A percentile compares a stretch with the other conserved stretches of the same genome.
phyloP scores from a whole-genome alignment of 371 early-diverging fungal genomes.

The Mucor mucedo region DNA sequence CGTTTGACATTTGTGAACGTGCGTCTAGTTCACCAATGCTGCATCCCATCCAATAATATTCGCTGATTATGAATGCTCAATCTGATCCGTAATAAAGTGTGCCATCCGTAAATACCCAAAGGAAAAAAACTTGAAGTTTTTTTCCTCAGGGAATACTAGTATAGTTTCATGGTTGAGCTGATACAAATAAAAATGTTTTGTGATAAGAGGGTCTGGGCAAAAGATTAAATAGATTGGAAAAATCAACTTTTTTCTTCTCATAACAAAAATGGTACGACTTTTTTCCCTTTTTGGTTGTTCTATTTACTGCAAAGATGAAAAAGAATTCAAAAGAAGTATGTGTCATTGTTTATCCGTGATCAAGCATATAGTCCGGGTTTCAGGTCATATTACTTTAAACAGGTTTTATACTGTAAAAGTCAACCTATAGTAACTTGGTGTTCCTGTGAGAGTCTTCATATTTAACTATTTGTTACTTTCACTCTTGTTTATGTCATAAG shows the following conservation, averaged over 20 bases:
- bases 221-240: background rate
- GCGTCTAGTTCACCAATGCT: background rate
- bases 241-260: background rate
- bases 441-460: no score
- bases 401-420: no score
- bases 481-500: no score
- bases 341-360: no score
- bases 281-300: background rate
- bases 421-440: no score
- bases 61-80: background rate
- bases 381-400: no score
- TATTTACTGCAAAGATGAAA: background rate
- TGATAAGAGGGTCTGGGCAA: background rate
- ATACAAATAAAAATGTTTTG: background rate
- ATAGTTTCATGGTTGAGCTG: background rate
- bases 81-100: slow-evolving; percentile 14
- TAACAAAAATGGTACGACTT: slow-evolving; percentile 18
- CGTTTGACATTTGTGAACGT: background rate
- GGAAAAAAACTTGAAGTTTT: background rate
- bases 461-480: no score
- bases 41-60: slow-evolving; percentile 7
- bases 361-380: no score
- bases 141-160: background rate
- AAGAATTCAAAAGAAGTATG: no score
- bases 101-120: background rate